Evolutionary conservation across 164 flowering plant genomes (phyloP), one percentile per base, ranked within the genome.

Genomic region (Macadamia integrifolia): DNA sequence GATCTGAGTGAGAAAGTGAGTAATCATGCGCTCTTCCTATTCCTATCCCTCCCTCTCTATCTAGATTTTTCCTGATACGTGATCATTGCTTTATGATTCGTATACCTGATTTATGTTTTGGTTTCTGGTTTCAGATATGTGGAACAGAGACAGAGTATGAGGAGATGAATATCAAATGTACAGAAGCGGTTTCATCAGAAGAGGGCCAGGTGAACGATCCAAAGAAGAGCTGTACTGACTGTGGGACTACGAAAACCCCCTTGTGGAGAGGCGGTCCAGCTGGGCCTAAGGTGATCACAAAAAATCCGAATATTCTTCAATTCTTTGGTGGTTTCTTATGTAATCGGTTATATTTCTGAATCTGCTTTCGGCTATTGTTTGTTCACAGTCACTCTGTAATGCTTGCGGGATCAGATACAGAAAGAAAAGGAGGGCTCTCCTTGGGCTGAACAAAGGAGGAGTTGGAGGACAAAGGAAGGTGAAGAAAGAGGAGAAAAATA

Each of bases 361-460:
- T 66, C 43, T 66, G 13, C 43, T 46, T 28, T 60, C 18, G 68
- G 59, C n/a, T 32, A 28, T 58, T 15, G 59, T 3, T 43, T 57
- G 23, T 35, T 67, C 65, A 29, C 89, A 92, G 96, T 79, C 97
- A 1, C 76, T 92, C 5, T 92, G 96, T 65, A 92, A 91, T 74
- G 97, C 95, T 3, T 91, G 97, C 66, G 97, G 97, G 75, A 91
- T 89, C 72, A 85, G 85, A 65, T 77, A 81, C 80, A 86, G 87
- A 58, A 92, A 92, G 76, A 83, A 72, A 80, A 84, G 83, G 69
- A 82, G 85, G 73, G 84, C 80, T 11, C 56, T 79, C 10, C 60
- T 86, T 65, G 83, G 87, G 1, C 9, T 79, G 13, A 79, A 74
- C 49, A 74, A 61, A 40, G 76, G 66, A 57, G 23, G 23, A 23